Evolutionary conservation across 352 stramenopile species (phyloP), one percentile per base, ranked within the genome.

Genomic region (Lagenidium giganteum): DNA sequence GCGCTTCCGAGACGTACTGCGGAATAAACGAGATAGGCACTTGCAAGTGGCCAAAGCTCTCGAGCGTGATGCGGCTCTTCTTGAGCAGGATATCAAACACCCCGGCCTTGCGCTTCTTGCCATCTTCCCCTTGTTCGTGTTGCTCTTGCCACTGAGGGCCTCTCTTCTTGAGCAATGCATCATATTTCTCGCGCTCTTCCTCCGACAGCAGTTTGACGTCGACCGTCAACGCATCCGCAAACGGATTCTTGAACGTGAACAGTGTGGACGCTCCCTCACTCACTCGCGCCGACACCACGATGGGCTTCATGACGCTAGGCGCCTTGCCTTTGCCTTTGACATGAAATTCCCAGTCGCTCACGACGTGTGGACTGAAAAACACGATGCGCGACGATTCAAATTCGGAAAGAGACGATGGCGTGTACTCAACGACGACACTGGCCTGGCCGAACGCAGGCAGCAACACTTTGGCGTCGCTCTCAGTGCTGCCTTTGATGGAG

Each of bases 161-260:
- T n/a, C n/a, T n/a, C n/a, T n/a, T n/a, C n/a, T n/a, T n/a, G n/a
- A n/a, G n/a, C n/a, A n/a, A n/a, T n/a, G n/a, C n/a, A n/a, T n/a
- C n/a, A n/a, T 27, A 30, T 16, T 28, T 39, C 5, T 18, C 42
- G 7, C 61, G 54, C 0, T 28, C 43, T 0, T 47, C 51, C 4
- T 79, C 56, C 24, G 61, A 38, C 8, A 73, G 8, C 1, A 97
- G 63, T 36, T 77, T 75, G 2, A 97, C 66, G 16, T 95, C 82
- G 0, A 98, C 66, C 1, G 72, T 48, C 13, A 98, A 53, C 0
- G 70, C 54, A 17, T 88, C 70, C 0, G 74, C 70, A 22, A 98
- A 97, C 6, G 93, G 92, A 47, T 98, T 98, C 37, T 90, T 83
- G 51, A 98, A 98, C 0, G 75, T 73, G 36, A 98, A 95, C 22